Evolutionary conservation across 2,329 filamentous ascomycete species (phyloP), one percentile per base, ranked within the genome.

Genomic region (Mariannaea sp.): DNA sequence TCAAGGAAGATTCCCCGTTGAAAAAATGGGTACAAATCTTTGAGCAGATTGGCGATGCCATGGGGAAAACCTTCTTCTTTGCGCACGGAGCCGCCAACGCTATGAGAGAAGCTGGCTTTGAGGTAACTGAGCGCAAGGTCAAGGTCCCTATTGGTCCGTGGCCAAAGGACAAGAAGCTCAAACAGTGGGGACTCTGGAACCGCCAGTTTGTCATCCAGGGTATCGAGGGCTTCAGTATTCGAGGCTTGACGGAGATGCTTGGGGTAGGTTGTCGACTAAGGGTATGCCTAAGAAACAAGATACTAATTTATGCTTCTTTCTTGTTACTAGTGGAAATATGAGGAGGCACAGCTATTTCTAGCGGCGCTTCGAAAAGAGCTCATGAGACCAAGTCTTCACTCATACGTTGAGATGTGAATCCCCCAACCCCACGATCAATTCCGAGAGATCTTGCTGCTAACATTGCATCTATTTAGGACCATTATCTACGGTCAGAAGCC

Each of bases 131-230:
- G 19, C 48, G 52, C 7, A 40, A 45, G 5, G 53, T 61, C 52
- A 67, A 65, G 48, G 53, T 63, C 0, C 61, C 60, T 0, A 55
- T 63, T 24, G 65, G 65, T 9, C 53, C 55, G 2, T 69, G 72
- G 71, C 59, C 72, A 0, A 65, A 62, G 46, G 70, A 72, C 29
- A 59, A 58, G 22, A 51, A 38, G 14, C 55, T 69, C 5, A 67
- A 68, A 47, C 49, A 59, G 9, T 68, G 58, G 65, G 65, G 62
- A n/a, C 36, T 54, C 2, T 68, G 57, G 59, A 66, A 64, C 6
- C 49, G 59, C 0, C 62, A 65, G 10, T 61, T 63, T 9, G 16
- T 65, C 8, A 42, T 67, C 1, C 56, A 61, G 5, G 65, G 60
- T 1, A 49, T 65, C 1, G 65, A 67, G 7, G 65, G 65, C 0